Base-by-base conservation (phyloP, 2,329 filamentous ascomycete species). In the Dothideomycetes sp. region DNA sequence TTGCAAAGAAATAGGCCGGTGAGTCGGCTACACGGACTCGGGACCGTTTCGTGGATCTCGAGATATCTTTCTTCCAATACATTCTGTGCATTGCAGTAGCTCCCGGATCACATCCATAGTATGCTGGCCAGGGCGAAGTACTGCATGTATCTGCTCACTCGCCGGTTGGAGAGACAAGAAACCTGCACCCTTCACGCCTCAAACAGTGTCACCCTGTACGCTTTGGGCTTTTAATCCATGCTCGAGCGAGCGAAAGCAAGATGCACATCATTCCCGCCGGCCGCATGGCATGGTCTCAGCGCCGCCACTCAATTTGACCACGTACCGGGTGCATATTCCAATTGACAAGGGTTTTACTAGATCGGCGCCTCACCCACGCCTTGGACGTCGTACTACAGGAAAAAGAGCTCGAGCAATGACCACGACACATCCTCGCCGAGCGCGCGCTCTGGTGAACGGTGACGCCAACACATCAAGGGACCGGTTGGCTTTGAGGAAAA, bases 221-320 rank as follows among this genome's bases (percentile, higher is more conserved):
- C 22, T 27, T 12, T 27, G 7, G 22, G n/a, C n/a, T n/a, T n/a
- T n/a, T n/a, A n/a, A n/a, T n/a, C n/a, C n/a, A n/a, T n/a, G n/a
- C n/a, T n/a, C n/a, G n/a, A n/a, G n/a, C n/a, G n/a, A n/a, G n/a
- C n/a, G n/a, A n/a, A 12, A 19, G 17, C 33, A 17, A 18, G 8
- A 14, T 35, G 33, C 33, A 35, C 33, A 16, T 35, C 33, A 35
- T 35, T 5, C 33, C 33, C 14, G 14, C 17, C 17, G 11, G n/a
- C 7, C 12, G 7, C 22, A 7, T 27, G n/a, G n/a, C n/a, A n/a
- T n/a, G n/a, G n/a, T n/a, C n/a, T n/a, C n/a, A n/a, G 22, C 22
- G 22, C 12, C 22, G 33, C 33, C 33, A 35, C 33, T 27, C 33
- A n/a, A 35, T 5, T 12, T 35, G 33, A 17, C 33, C 33, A 35